Evolutionary conservation across 176 grass and related monocot genomes (phyloP), one percentile per base, ranked within the genome.

Genomic region (Puccinellia tenuiflora): DNA sequence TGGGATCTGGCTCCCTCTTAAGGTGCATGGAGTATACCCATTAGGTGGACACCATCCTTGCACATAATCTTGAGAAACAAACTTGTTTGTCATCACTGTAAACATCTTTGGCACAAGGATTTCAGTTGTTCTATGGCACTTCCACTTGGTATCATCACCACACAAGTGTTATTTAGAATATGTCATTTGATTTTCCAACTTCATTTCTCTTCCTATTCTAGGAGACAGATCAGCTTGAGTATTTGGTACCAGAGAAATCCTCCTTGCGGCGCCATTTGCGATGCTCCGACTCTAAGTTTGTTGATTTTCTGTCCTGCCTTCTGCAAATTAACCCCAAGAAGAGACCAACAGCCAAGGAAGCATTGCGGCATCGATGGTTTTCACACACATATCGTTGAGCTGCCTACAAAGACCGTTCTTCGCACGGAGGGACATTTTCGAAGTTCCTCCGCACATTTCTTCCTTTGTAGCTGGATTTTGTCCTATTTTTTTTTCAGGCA

Each of bases 181-280:
- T 14, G 12, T 0, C 22, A 61, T 69, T 77, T 77, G 46, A 37
- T 80, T 76, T 76, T 76, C 47, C 48, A 75, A 45, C 35, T 81
- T 26, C 5, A 47, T 77, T 79, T 78, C 68, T 80, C 61, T 51
- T 81, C 78, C 46, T 22, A 22, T 81, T 78, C 33, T 73, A 98
- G 96, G 96, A 93, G 86, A 88, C 89, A 29, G 91, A 69, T 77
- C 85, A 98, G 73, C 40, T 88, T 79, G 96, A 98, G 77, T 95
- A 93, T 87, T 76, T 98, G 79, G 88, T 95, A 80, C 93, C 96
- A 14, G 93, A 95, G 83, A 98, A 90, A 85, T 92, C 91, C 21
- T 95, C 89, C 59, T 88, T 98, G 68, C 52, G 79, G 70, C 79
- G 78, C 40, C 93, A 92, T 52, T 85, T 98, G 79, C 83, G 90